Base-by-base conservation (phyloP, 2,329 filamentous ascomycete species). In the Dactylellina drechsleri region DNA sequence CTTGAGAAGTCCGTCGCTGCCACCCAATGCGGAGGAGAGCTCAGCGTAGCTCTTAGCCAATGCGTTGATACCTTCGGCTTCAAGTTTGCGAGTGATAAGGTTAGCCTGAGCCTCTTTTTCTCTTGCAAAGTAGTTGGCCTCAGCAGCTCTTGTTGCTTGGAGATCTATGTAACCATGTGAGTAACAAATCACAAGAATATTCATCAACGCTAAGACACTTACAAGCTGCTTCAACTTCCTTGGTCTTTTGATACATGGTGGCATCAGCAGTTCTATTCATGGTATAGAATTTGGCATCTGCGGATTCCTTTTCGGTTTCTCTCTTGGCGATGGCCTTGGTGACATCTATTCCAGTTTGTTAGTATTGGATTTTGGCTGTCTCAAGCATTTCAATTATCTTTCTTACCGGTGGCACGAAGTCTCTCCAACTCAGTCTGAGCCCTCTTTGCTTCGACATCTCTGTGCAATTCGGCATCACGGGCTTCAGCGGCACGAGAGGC, bases 21-120 rank as follows among this genome's bases (percentile, higher is more conserved):
- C 92, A 73, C 92, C 92, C 53, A 96, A 88, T 0, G 91, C 91
- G 0, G 85, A 82, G 1, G 89, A 85, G 80, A 96, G 85, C 79
- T 89, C 88, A 77, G 85, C 85, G 82, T 95, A 96, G n/a, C 91
- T 92, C 66, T 90, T 88, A 0, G 92, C 91, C 88, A 93, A 92
- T 79, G 91, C 91, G 0, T 84, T 82, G 41, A 94, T 83, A 83
- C 90, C 92, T 79, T 93, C 90, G 1, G 92, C 92, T 81, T 94
- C 90, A 78, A 89, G 89, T 80, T 92, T 86, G 80, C 89, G 87
- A 16, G 83, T 82, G 74, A 88, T 83, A 59, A 88, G 86, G 10
- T 83, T 82, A 0, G 88, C 89, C 75, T 91, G 87, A 12, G 89
- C 88, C 43, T 86, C 84, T 77, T 86, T 85, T 72, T 84, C 82